Percentiles rank a stretch among this genome's conserved stretches.
Conservation (phyloP, 75 land plant species). For the Chamaecyparis obtusa region DNA sequence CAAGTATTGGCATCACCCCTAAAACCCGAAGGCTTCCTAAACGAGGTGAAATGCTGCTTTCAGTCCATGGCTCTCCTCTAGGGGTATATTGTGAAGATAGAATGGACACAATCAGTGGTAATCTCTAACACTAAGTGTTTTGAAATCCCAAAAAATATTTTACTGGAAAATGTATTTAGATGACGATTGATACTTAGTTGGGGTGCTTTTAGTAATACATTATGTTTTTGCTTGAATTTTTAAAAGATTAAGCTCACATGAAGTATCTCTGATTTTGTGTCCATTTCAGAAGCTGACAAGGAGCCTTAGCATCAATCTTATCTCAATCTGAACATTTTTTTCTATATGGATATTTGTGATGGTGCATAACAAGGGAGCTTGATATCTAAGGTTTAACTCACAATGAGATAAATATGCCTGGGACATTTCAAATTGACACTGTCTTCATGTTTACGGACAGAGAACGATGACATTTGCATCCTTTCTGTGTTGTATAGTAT, state of each 20-base stretch:
- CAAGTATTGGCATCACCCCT: conserved; percentile 58
- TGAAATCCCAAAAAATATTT: neutral
- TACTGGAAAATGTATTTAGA: neutral
- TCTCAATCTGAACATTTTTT: neutral
- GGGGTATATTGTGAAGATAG: conserved; percentile 62
- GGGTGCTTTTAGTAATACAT: neutral
- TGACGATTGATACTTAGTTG: neutral
- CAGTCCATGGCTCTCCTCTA: conserved; percentile 76
- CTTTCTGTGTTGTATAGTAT: neutral
- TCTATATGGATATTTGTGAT: neutral
- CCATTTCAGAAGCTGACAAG: conserved; percentile 3
- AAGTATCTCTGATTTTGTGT: neutral
- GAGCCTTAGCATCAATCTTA: neutral
- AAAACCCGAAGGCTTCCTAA: conserved; percentile 61
- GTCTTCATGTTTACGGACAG: neutral
- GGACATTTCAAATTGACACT: neutral
- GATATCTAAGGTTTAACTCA: neutral
- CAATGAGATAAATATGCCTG: neutral
- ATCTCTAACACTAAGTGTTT: neutral
- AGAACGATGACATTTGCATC: neutral
- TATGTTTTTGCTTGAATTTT: neutral
- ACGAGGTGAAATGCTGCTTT: conserved; percentile 66
- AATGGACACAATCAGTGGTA: conserved; percentile 67
- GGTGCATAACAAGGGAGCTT: neutral
- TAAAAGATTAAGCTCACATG: neutral